A percentile compares a stretch with the other conserved stretches of the same genome.
phyloP scores from a whole-genome alignment of 345 rosid genomes.

The Populus euphratica region DNA sequence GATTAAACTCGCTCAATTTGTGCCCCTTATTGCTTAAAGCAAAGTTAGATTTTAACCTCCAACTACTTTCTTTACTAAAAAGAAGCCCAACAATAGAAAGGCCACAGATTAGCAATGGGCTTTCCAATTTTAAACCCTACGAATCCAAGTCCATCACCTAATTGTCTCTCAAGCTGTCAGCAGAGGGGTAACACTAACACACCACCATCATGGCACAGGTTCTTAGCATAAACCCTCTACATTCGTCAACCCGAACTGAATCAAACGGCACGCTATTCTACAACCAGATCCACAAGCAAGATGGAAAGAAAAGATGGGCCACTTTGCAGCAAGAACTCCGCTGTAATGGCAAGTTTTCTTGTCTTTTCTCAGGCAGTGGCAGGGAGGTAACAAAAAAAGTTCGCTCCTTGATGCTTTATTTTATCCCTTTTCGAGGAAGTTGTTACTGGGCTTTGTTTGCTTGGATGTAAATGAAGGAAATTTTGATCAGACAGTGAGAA shows the following conservation, averaged over 20 bases:
- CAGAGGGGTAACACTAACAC: neutral
- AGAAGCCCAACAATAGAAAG: too few species aligned
- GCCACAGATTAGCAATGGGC: neutral
- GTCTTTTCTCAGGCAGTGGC: conserved; percentile 69
- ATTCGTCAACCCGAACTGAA: conserved; percentile 27
- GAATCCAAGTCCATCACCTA: neutral
- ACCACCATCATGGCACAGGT: conserved; percentile 44
- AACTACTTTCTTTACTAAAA: too few species aligned
- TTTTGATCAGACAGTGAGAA: neutral
- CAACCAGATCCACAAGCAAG: conserved; percentile 6
- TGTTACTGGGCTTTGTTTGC: neutral
- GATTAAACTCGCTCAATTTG: too few species aligned
- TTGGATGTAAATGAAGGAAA: neutral
- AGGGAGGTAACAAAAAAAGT: conserved; percentile 45
- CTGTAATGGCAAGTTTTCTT: conserved; percentile 54
- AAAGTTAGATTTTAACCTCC: too few species aligned
- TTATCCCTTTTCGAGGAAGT: neutral
- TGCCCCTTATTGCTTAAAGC: too few species aligned
- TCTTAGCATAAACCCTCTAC: conserved; percentile 34
- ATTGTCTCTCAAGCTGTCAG: neutral
- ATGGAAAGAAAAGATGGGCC: conserved; percentile 31
- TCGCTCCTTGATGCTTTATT: neutral
- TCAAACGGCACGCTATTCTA: conserved; percentile 5
- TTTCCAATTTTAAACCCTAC: neutral
- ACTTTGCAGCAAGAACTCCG: conserved; percentile 39